A percentile compares a stretch with the other conserved stretches of the same genome.
Conservation (phyloP, 345 rosid genomes). For the Rhodomyrtus tomentosa region DNA sequence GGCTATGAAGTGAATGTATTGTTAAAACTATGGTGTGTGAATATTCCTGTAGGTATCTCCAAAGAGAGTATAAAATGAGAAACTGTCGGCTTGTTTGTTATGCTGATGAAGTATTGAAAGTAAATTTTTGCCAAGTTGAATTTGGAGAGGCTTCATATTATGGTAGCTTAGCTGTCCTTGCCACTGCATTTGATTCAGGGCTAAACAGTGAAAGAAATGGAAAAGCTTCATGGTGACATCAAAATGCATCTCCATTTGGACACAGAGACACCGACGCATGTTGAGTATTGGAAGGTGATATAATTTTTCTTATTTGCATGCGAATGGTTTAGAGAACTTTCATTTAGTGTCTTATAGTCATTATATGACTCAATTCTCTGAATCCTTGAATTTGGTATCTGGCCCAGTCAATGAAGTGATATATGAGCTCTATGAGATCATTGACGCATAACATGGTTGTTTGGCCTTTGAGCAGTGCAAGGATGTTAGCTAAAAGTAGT, state of each 20-base stretch:
- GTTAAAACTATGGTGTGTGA: not conserved
- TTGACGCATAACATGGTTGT: not conserved
- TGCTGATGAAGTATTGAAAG: not conserved
- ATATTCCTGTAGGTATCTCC: not conserved
- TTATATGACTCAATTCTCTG: not conserved
- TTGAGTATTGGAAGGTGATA: conserved; percentile 85
- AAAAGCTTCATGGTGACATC: conserved; percentile 88
- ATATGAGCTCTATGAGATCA: not conserved
- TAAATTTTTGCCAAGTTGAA: not conserved
- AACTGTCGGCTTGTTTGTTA: not conserved
- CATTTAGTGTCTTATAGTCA: not conserved
- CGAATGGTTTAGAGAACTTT: not conserved
- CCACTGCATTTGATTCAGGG: conserved; percentile 39
- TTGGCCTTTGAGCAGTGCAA: not conserved
- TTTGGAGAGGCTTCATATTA: not conserved
- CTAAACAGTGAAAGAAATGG: conserved; percentile 81
- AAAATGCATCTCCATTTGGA: conserved; percentile 94
- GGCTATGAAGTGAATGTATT: not conserved
- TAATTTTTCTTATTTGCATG: not conserved
- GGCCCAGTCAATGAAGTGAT: not conserved
- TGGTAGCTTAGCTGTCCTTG: not conserved
- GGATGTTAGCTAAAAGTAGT: not conserved
- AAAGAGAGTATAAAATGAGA: not conserved
- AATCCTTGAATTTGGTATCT: not conserved
- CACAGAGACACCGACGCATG: conserved; percentile 53